Percentiles rank a stretch among this genome's conserved stretches.
These are phyloP conservation scores for Euphorbia celastroides DNA, from an alignment of 441 rosid species.

Conservation along the genomic window DNA sequence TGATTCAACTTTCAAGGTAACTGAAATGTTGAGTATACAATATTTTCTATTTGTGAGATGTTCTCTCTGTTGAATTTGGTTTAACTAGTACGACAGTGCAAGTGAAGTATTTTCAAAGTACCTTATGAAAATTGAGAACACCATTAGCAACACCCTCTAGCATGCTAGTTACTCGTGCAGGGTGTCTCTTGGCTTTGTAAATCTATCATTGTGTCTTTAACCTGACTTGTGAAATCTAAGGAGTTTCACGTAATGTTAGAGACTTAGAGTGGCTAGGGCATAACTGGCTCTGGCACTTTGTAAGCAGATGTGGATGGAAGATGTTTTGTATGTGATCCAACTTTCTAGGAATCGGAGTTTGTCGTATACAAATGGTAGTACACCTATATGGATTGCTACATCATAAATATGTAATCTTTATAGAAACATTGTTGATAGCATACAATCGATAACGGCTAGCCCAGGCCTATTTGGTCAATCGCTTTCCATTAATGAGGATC, in stretches of 20 bases:
- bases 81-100: too few species aligned
- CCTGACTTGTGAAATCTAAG: neutral
- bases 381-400: neutral
- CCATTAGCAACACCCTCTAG: too few species aligned
- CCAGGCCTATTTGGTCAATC: slow-evolving; percentile 2
- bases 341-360: too few species aligned
- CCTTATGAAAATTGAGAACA: too few species aligned
- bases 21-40: too few species aligned
- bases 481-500: neutral
- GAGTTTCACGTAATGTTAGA: neutral
- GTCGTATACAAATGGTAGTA: neutral
- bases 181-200: slow-evolving; percentile 3
- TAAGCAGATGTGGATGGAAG: neutral
- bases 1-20: too few species aligned
- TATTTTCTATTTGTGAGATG: too few species aligned
- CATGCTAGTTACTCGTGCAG: neutral
- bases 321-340: neutral
- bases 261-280: neutral
- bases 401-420: neutral
- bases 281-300: neutral
- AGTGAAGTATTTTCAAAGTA: too few species aligned
- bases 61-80: too few species aligned
- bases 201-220: slow-evolving; percentile 6
- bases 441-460: neutral
- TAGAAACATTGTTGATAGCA: neutral